Conservation (phyloP, 2,329 filamentous ascomycete genomes). For the Fusarium buxicola region DNA sequence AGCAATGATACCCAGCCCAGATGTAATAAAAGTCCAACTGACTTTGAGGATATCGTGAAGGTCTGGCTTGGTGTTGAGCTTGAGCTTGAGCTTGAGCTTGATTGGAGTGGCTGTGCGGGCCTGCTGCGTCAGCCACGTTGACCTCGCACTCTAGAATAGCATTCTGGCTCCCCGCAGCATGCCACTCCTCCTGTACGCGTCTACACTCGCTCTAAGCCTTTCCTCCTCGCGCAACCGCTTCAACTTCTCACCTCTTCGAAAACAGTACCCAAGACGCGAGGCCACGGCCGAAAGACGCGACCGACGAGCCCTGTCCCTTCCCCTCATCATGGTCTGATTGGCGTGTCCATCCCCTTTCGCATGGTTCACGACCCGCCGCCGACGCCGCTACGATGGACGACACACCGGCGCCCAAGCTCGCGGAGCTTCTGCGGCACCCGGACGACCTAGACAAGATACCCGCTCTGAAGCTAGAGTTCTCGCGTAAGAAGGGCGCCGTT, state of each 20-base stretch:
- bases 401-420: conserved; percentile 80
- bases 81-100: not conserved
- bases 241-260: not conserved
- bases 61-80: conserved; percentile 5
- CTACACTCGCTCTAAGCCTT: conserved; percentile 23
- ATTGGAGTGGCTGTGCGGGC: conserved; percentile 33
- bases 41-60: not conserved
- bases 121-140: conserved; percentile 31
- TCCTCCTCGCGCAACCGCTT: not conserved
- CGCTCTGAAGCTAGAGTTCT: conserved; percentile 89
- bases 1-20: not conserved
- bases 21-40: not conserved
- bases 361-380: conserved; percentile 37
- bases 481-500: conserved; percentile 90
- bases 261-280: not conserved
- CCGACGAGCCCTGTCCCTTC: not conserved
- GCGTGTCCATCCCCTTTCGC: conserved; percentile 34
- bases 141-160: conserved; percentile 15
- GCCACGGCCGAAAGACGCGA: not conserved
- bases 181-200: conserved; percentile 17
- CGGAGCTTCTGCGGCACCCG: conserved; percentile 92
- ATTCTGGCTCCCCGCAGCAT: conserved; percentile 30
- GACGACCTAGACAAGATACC: conserved; percentile 98
- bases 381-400: conserved; percentile 57
- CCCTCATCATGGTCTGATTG: conserved; percentile 46